A percentile compares a stretch with the other conserved stretches of the same genome.
phyloP scores from a whole-genome alignment of 352 stramenopile species.

The Pythium rishiriense region DNA sequence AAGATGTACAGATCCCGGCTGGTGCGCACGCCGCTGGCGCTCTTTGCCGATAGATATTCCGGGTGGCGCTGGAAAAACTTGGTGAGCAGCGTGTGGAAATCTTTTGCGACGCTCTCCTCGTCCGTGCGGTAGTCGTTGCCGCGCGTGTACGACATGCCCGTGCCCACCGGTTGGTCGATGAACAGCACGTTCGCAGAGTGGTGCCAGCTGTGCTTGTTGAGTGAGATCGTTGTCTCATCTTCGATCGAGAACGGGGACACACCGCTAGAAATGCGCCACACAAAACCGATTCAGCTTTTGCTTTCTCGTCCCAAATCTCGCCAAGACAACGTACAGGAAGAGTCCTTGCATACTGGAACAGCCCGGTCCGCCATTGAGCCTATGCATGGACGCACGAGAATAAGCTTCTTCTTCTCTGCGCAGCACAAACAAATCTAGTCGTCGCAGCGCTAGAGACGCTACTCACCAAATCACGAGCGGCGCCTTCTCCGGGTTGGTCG shows the following conservation, averaged over 20 bases:
- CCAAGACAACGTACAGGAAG: conserved; percentile 47
- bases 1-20: conserved; percentile 93
- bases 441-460: too few relatives aligned
- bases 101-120: conserved; percentile 48
- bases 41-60: conserved; percentile 55
- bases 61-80: conserved; percentile 91
- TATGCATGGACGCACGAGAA: conserved; percentile 8
- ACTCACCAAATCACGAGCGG: conserved; percentile 72
- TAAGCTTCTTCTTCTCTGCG: neutral
- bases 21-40: conserved; percentile 35
- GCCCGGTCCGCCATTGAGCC: conserved; percentile 80
- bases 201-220: conserved; percentile 80
- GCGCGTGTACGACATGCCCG: conserved; percentile 69
- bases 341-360: conserved; percentile 81
- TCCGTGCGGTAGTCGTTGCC: conserved; percentile 54
- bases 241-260: conserved; percentile 72
- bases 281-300: neutral
- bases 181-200: conserved; percentile 79
- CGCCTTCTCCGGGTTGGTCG: conserved; percentile 41
- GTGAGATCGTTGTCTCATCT: conserved; percentile 45
- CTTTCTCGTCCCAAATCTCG: neutral
- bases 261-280: conserved; percentile 16
- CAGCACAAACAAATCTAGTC: neutral
- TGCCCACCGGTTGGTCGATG: conserved; percentile 80
- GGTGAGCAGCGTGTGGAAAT: conserved; percentile 94